Percentiles rank a stretch among this genome's conserved stretches.
Conservation (phyloP, 495 filamentous ascomycete genomes). For the Elaphomyces granulatus region DNA sequence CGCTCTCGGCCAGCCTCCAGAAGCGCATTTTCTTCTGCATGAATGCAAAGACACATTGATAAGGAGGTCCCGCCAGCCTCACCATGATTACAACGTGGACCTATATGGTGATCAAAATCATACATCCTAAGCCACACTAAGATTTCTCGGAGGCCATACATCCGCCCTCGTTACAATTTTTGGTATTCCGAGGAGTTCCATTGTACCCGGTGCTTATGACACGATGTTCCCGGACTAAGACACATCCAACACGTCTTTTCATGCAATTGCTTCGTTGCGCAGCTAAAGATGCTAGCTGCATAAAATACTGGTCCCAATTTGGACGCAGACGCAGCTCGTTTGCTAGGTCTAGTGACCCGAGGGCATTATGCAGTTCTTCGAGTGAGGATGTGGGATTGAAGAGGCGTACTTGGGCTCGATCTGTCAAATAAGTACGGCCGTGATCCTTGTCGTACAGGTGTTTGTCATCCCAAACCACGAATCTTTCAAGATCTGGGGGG, state of each 20-base stretch:
- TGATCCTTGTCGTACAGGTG: constrained; percentile 54
- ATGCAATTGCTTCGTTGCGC: constrained; percentile 92
- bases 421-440: constrained; percentile 57
- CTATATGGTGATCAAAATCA: constrained; percentile 15
- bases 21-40: constrained; percentile 94
- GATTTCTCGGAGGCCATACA: constrained; percentile 33
- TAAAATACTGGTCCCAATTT: constrained; percentile 97
- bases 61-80: constrained; percentile 55
- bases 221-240: constrained; percentile 74
- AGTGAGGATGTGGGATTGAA: constrained; percentile 70
- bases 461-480: constrained; percentile 59
- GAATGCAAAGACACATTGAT: constrained; percentile 81
- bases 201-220: constrained; percentile 98
- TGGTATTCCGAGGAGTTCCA: constrained; percentile 73
- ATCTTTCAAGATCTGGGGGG: constrained; percentile 54
- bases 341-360: constrained; percentile 56
- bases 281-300: constrained; percentile 83
- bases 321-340: constrained; percentile 71
- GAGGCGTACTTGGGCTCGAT: constrained; percentile 66
- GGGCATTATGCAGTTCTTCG: constrained; percentile 48
- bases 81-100: constrained; percentile 65
- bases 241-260: constrained; percentile 91
- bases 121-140: not conserved
- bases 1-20: constrained; percentile 87
- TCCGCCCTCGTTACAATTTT: constrained; percentile 87